Evolutionary conservation across 2,329 filamentous ascomycete species (phyloP), one percentile per base, ranked within the genome.

Genomic region (Chrysosporium queenslandicum): DNA sequence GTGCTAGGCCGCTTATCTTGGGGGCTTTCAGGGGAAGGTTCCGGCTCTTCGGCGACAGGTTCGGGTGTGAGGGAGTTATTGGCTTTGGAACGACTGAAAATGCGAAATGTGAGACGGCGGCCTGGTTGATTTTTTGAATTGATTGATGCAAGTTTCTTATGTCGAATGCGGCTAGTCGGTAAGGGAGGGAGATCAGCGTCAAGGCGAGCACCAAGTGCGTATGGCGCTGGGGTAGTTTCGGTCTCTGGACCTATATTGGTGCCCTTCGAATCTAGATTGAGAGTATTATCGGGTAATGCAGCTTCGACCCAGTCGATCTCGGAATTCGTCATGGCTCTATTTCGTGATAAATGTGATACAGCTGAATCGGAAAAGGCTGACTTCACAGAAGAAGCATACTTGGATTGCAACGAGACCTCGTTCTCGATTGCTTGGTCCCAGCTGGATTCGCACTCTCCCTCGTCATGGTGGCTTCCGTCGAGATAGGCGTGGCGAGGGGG

Each of bases 271-370:
- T 16, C 12, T 23, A 58, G 5, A 2, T 43, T 42, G 29, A 50
- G 18, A 46, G 55, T n/a, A n/a, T n/a, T n/a, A n/a, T n/a, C n/a
- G 39, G 64, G 55, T 52, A 64, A 64, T 20, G 67, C 68, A 20
- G 69, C 69, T 32, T 69, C 69, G 32, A 71, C 52, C 69, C 69
- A 71, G 46, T 71, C 69, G 2, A 64, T 65, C 3, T 64, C 61
- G 1, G 66, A 68, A 34, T 46, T 51, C 2, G 61, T 59, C 7
- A 20, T 32, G 16, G 32, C n/a, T 45, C 29, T 36, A 16, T 20
- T 51, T 18, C 21, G 14, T 8, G 40, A 39, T 40, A 47, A 3
- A 8, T 52, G 16, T 21, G 50, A 52, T 14, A 52, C 11, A n/a
- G 41, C 50, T 21, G 23, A 52, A 23, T 46, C 34, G 20, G 50